phyloP scores from a whole-genome alignment of 768 basidiomycete genomes.

The Lactarius indigo region DNA sequence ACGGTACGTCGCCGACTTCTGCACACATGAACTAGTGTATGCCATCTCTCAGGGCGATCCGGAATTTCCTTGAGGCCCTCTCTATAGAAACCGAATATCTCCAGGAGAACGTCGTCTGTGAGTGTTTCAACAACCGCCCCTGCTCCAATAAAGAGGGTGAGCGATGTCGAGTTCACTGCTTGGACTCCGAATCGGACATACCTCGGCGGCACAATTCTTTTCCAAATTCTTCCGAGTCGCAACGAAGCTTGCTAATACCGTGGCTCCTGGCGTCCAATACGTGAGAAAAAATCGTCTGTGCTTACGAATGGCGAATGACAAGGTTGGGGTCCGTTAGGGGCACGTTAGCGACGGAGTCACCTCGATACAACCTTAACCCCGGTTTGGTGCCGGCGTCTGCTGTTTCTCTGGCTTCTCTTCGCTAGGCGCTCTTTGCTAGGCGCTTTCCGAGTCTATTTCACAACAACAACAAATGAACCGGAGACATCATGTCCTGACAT shows the following conservation, averaged over 20 bases:
- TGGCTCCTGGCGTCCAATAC: neutral
- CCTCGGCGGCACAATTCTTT: neutral
- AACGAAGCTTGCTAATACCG: neutral
- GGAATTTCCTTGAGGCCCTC: neutral
- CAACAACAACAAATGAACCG: neutral
- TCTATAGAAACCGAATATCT: slow-evolving; percentile 1
- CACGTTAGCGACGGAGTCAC: too few relatives aligned
- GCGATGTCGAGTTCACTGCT: neutral
- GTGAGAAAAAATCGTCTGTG: neutral
- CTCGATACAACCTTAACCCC: neutral
- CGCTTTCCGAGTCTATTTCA: neutral
- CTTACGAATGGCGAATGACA: too few relatives aligned
- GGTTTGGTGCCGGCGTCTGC: too few relatives aligned
- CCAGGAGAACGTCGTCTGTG: neutral
- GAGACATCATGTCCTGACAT: neutral
- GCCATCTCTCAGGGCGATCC: neutral
- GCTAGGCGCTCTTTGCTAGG: too few relatives aligned
- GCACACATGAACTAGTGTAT: neutral
- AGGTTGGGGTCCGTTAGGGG: neutral
- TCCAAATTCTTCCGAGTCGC: neutral
- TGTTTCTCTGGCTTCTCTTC: too few relatives aligned
- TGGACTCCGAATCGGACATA: neutral
- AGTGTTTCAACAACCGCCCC: neutral
- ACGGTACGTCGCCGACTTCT: neutral
- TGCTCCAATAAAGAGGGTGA: neutral